Percentiles rank a stretch among this genome's conserved stretches.
Conservation (phyloP, 805 yeast species). For the Kodamaea restingae region DNA sequence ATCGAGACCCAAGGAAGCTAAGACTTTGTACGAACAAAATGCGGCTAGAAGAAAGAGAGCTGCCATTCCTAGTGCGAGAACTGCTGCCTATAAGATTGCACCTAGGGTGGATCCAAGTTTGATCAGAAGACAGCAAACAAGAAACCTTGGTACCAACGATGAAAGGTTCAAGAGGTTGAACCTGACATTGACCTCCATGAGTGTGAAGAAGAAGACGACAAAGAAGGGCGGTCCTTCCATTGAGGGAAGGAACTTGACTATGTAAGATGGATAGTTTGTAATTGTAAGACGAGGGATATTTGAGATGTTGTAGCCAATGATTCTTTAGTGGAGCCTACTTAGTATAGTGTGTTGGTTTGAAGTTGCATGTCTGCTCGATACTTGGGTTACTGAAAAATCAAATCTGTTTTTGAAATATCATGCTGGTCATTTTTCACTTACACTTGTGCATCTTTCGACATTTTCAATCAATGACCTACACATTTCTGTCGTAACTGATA, state of each 20-base stretch:
- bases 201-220: slow-evolving; percentile 43
- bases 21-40: slow-evolving; percentile 77
- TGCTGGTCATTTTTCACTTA: too few relatives aligned
- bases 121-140: slow-evolving; percentile 40
- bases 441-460: too few relatives aligned
- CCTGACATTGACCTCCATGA: slow-evolving; percentile 47
- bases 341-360: too few relatives aligned
- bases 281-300: background rate
- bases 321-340: too few relatives aligned
- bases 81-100: slow-evolving; percentile 85
- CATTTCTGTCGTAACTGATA: slow-evolving; percentile 2
- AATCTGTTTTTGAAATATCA: too few relatives aligned
- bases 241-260: slow-evolving; percentile 61
- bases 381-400: too few relatives aligned
- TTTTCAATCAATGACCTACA: too few relatives aligned
- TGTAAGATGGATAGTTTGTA: slow-evolving; percentile 17
- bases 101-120: slow-evolving; percentile 65
- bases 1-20: slow-evolving; percentile 35
- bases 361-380: too few relatives aligned
- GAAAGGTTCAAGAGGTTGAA: slow-evolving; percentile 80
- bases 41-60: slow-evolving; percentile 93
- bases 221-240: slow-evolving; percentile 75
- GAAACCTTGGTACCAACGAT: slow-evolving; percentile 53
- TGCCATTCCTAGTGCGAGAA: slow-evolving; percentile 89
- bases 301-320: too few relatives aligned